Conservation (phyloP, 1,284 basidiomycete genomes). For the Microbotryum scabiosae region DNA sequence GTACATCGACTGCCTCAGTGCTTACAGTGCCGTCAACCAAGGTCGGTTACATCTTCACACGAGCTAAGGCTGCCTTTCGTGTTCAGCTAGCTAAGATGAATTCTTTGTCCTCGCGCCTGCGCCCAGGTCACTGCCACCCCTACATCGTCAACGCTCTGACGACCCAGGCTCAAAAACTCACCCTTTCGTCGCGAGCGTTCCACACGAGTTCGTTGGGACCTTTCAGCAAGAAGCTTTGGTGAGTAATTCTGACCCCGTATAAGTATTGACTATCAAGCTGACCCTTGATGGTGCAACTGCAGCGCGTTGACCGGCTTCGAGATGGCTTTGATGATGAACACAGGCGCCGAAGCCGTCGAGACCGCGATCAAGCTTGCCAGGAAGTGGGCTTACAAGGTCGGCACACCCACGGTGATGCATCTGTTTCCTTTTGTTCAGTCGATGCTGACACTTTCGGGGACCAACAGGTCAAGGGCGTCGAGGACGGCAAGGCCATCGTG, state of each 20-base stretch:
- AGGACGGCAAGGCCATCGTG: constrained; percentile 77
- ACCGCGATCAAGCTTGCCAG: constrained; percentile 74
- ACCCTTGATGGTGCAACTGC: neutral
- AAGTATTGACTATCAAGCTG: neutral
- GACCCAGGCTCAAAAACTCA: constrained; percentile 79
- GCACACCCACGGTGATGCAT: neutral
- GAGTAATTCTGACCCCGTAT: neutral
- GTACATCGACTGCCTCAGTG: constrained; percentile 70
- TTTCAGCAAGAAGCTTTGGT: constrained; percentile 76
- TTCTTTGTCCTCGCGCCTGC: constrained; percentile 6
- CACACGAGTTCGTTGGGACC: constrained; percentile 85
- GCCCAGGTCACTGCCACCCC: constrained; percentile 89
- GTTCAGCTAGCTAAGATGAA: constrained; percentile 1
- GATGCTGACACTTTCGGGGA: neutral
- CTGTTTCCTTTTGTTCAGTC: neutral
- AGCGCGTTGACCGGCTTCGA: constrained; percentile 39
- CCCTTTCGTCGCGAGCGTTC: constrained; percentile 91
- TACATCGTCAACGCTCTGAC: constrained; percentile 60
- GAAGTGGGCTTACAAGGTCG: constrained; percentile 75
- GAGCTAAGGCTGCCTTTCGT: neutral
- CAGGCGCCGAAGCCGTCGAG: constrained; percentile 95
- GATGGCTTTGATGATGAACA: constrained; percentile 99
- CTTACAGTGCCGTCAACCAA: constrained; percentile 89
- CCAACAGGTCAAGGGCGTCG: constrained; percentile 60
- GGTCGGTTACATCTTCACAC: constrained; percentile 41